phyloP scores from a whole-genome alignment of 2,329 filamentous ascomycete genomes.

The Colletotrichum incanum region DNA sequence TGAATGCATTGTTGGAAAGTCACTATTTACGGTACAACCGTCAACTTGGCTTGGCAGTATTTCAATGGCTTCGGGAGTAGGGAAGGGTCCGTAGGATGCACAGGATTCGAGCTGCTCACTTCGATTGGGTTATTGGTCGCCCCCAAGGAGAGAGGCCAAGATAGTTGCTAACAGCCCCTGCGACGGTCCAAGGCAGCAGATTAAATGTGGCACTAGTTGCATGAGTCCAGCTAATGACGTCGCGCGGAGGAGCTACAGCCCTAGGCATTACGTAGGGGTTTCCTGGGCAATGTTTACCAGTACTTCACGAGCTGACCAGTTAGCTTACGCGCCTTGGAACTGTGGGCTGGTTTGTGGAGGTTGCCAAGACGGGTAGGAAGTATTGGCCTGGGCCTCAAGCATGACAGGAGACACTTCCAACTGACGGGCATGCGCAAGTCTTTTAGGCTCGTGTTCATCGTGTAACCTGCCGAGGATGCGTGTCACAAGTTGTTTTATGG shows the following conservation, averaged over 20 bases:
- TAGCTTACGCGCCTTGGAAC: neutral
- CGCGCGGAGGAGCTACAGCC: neutral
- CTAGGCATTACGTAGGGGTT: slow-evolving; percentile 7
- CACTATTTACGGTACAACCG: no score
- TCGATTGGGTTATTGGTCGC: neutral
- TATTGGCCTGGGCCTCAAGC: neutral
- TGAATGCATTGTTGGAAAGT: neutral
- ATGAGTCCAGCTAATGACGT: neutral
- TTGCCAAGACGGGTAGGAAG: neutral
- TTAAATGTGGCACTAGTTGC: neutral
- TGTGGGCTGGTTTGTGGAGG: neutral
- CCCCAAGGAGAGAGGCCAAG: neutral
- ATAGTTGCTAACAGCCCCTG: neutral
- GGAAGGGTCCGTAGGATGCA: neutral
- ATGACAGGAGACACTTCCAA: neutral
- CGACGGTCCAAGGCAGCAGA: neutral
- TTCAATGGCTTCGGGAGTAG: no score
- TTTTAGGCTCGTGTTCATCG: neutral
- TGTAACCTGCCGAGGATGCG: neutral
- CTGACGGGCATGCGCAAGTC: neutral
- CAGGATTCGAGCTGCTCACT: neutral
- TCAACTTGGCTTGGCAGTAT: neutral
- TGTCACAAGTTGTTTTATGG: neutral
- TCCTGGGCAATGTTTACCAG: neutral
- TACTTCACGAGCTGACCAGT: neutral